A percentile compares a stretch with the other conserved stretches of the same genome.
phyloP scores from a whole-genome alignment of 2,329 filamentous ascomycete genomes.

The Sclerotinia borealis region DNA sequence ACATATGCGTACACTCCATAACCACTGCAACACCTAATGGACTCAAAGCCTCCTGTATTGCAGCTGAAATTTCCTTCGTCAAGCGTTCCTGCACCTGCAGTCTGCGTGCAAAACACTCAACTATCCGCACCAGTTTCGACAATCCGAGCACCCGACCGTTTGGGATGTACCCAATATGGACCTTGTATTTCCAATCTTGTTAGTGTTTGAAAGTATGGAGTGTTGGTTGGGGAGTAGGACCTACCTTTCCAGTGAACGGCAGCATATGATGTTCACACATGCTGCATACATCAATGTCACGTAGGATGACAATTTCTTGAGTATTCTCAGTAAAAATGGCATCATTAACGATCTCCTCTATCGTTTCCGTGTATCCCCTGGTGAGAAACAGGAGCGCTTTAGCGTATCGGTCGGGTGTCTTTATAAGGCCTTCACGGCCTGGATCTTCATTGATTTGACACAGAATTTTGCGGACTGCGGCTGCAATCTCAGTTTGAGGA shows the following conservation, averaged over 20 bases:
- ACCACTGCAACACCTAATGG: slow-evolving; percentile 91
- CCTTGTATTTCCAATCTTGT: slow-evolving; percentile 50
- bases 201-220: slow-evolving; percentile 6
- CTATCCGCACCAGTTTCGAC: slow-evolving; percentile 87
- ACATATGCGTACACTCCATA: slow-evolving; percentile 90
- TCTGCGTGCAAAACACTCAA: slow-evolving; percentile 87
- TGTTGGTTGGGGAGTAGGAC: slow-evolving; percentile 19
- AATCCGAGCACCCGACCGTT: slow-evolving; percentile 83
- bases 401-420: slow-evolving; percentile 75
- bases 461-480: slow-evolving; percentile 54
- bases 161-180: slow-evolving; percentile 97
- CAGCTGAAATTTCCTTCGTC: slow-evolving; percentile 87
- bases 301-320: slow-evolving; percentile 91
- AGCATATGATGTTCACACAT: slow-evolving; percentile 95
- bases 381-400: slow-evolving; percentile 93
- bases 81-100: slow-evolving; percentile 91
- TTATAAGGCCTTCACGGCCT: slow-evolving; percentile 53
- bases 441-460: slow-evolving; percentile 62
- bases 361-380: slow-evolving; percentile 89
- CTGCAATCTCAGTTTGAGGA: not conserved
- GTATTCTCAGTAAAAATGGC: slow-evolving; percentile 93
- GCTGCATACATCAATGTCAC: slow-evolving; percentile 89
- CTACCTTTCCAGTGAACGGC: slow-evolving; percentile 85
- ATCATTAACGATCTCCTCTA: slow-evolving; percentile 79
- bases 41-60: slow-evolving; percentile 81